A percentile compares a stretch with the other conserved stretches of the same genome.
phyloP scores from a whole-genome alignment of 306 rosid species.

The Boehmeria nivea region DNA sequence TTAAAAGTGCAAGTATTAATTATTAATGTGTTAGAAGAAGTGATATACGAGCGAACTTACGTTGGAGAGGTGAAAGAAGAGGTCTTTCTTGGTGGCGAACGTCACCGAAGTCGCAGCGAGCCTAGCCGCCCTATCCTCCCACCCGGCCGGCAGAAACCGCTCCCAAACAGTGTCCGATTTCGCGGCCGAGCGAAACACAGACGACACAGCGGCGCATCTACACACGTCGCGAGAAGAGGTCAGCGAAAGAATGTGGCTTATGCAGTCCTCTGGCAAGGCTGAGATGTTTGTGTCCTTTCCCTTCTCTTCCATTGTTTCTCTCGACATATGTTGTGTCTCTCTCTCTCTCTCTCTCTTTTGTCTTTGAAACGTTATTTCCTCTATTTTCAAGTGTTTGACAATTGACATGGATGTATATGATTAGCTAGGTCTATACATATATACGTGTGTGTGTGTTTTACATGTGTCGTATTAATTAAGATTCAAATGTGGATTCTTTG shows the following conservation, averaged over 20 bases:
- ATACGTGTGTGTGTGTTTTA: too few species aligned
- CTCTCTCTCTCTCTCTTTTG: too few species aligned
- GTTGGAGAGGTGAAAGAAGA: slow-evolving; percentile 4
- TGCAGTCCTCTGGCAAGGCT: slow-evolving; percentile 3
- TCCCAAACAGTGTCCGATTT: slow-evolving; percentile 12
- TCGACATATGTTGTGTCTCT: too few species aligned
- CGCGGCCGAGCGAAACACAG: not conserved
- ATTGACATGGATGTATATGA: too few species aligned
- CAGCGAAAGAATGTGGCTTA: not conserved
- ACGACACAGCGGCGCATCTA: not conserved
- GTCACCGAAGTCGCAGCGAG: not conserved
- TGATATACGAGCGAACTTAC: too few species aligned
- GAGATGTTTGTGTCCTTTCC: not conserved
- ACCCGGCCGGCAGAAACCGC: not conserved
- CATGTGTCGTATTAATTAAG: too few species aligned
- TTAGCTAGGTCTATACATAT: too few species aligned
- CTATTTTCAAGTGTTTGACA: too few species aligned
- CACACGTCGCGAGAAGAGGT: slow-evolving; percentile 11
- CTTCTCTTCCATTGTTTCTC: not conserved
- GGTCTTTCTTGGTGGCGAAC: slow-evolving; percentile 10
- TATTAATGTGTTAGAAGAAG: too few species aligned
- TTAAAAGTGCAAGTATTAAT: too few species aligned
- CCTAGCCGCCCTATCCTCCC: not conserved
- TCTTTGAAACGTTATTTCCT: too few species aligned
- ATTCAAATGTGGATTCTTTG: too few species aligned